Conservation (phyloP, 129 eudicot species). For the Helichrysum umbraculigerum region DNA sequence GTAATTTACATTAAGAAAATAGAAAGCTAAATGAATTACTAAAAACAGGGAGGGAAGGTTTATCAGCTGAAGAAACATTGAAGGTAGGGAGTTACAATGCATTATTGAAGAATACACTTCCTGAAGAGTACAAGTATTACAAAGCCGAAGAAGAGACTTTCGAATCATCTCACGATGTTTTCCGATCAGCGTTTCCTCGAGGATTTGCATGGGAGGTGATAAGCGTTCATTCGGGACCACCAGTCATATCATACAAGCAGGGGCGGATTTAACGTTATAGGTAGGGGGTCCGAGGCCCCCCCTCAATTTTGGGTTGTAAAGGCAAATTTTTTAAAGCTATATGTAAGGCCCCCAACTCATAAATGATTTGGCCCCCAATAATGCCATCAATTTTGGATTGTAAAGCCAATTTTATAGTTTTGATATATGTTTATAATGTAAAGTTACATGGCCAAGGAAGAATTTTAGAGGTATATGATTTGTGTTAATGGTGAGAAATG, state of each 20-base stretch:
- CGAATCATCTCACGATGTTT: slow-evolving; percentile 77
- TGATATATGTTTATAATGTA: no score
- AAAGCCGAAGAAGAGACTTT: slow-evolving; percentile 87
- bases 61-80: slow-evolving; percentile 73
- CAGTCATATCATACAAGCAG: slow-evolving; percentile 64
- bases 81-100: slow-evolving; percentile 79
- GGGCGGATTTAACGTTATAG: no score
- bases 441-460: no score
- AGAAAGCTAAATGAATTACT: background rate
- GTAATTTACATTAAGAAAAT: background rate
- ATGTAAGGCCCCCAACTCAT: no score
- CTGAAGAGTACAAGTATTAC: slow-evolving; percentile 71
- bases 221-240: slow-evolving; percentile 81
- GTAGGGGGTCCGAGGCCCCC: no score
- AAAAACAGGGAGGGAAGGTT: slow-evolving; percentile 64
- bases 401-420: no score
- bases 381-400: no score
- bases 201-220: slow-evolving; percentile 95
- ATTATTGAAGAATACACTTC: slow-evolving; percentile 61
- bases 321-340: no score
- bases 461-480: no score
- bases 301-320: no score
- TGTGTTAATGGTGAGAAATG: no score
- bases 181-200: slow-evolving; percentile 70
- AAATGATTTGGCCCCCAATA: no score